Base-by-base conservation (phyloP, 2,329 filamentous ascomycete genomes). In the Bipolaris victoriae region DNA sequence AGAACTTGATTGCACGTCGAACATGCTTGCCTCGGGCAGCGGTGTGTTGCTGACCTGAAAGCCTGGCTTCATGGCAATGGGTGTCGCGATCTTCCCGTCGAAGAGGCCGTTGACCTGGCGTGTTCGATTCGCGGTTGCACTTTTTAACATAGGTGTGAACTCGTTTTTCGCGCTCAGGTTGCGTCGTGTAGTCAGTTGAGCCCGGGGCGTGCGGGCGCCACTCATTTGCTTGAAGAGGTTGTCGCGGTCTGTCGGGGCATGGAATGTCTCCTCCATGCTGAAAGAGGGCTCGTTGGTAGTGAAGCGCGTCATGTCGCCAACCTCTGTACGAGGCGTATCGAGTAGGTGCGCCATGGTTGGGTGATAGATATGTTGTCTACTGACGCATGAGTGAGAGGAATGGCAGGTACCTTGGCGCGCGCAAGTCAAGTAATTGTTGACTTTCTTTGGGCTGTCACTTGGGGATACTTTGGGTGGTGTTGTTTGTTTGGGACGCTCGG, bases 101-200 rank as follows among this genome's bases (percentile, higher is more conserved):
- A 72, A 59, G 20, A 74, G 63, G 49, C 78, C 77, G 39, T 78
- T 76, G 69, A 70, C 60, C 75, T 73, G 72, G 61, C 64, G 70
- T 52, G 65, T 77, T 81, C 88, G 80, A 81, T 90, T 84, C 81
- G 92, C 81, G 82, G 93, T 82, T 81, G 92, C 82, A 67, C 86
- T 88, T 77, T 96, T 97, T 73, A 99, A 86, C 66, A 99, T 81
- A 0, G 96, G 95, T 0, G 95, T 99, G 76, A 99, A 99, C 70
- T 99, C 96, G 67, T 88, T 88, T 62, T 81, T 83, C 15, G 80
- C 82, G 31, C 72, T 73, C 2, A 70, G 66, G 57, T 82, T 95
- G 68, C 86, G 86, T 65, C 68, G 62, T 7, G 66, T 49, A 60
- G 85, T 84, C 40, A 97, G 83, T 18, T 89, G 87, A 16, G 88